These are phyloP conservation scores for Citrus hindsii DNA, from an alignment of 345 rosid genomes.

Conservation along the genomic window DNA sequence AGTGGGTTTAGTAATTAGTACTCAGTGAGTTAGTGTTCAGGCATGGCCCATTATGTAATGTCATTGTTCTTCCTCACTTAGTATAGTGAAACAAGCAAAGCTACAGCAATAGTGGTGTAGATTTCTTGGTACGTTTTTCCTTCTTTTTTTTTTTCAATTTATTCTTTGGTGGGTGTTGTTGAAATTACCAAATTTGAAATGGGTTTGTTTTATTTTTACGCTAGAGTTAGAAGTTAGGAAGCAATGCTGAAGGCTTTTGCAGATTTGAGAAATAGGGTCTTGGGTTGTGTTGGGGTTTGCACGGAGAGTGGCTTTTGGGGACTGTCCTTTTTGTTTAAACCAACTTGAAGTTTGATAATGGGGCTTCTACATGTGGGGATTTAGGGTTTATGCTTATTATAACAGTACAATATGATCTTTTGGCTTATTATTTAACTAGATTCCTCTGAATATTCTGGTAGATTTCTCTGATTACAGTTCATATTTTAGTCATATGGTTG, in stretches of 20 bases:
- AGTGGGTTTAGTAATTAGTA: constrained; percentile 10
- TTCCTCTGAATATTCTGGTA: constrained; percentile 36
- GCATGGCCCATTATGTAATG: constrained; percentile 17
- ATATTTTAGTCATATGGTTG: constrained; percentile 34
- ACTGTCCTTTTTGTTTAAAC: constrained; percentile 32
- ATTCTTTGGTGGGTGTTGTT: neutral
- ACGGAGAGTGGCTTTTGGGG: constrained; percentile 55
- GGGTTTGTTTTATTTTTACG: constrained; percentile 18
- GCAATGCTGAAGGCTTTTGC: constrained; percentile 7
- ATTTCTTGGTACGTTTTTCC: constrained; percentile 11
- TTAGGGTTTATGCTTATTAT: constrained; percentile 5
- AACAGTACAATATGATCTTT: constrained; percentile 16
- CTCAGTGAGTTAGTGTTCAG: constrained; percentile 7
- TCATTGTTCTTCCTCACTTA: neutral
- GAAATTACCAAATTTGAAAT: constrained; percentile 15
- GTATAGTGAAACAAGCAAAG: neutral
- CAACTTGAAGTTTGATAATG: constrained; percentile 20
- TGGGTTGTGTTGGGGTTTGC: constrained; percentile 39
- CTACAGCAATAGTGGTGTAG: neutral
- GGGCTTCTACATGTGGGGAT: constrained; percentile 18
- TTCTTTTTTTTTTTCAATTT: neutral
- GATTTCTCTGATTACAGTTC: constrained; percentile 42
- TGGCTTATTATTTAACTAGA: constrained; percentile 23
- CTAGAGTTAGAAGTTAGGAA: constrained; percentile 2
- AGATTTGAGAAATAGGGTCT: constrained; percentile 23